Conservation (phyloP, 179 eudicot genomes). For the Heliamphora pulchella region DNA sequence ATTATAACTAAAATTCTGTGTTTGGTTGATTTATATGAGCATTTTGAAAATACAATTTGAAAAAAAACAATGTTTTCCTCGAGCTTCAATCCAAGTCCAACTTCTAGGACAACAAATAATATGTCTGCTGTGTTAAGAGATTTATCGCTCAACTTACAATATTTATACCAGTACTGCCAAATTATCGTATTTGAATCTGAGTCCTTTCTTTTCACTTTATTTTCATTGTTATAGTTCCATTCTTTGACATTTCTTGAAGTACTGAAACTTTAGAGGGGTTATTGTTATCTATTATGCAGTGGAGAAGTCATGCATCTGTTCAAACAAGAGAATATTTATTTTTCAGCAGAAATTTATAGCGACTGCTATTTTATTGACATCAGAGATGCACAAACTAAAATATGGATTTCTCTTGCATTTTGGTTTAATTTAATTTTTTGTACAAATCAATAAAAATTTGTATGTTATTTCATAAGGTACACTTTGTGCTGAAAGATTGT, state of each 20-base stretch:
- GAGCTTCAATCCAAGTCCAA: not conserved
- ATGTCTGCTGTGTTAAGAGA: not conserved
- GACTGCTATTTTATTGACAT: not conserved
- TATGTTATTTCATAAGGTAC: too few relatives aligned
- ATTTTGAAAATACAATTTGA: not conserved
- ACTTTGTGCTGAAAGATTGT: too few relatives aligned
- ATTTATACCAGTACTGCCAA: not conserved
- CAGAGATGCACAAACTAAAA: not conserved
- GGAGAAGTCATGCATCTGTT: not conserved
- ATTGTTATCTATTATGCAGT: not conserved
- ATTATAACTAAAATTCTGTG: not conserved
- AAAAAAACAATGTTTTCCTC: not conserved
- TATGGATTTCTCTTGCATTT: not conserved
- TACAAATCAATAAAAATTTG: not conserved
- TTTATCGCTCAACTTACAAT: too few relatives aligned
- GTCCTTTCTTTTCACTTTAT: not conserved
- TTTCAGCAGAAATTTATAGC: too few relatives aligned
- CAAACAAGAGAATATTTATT: not conserved
- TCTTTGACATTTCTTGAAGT: not conserved
- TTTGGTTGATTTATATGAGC: not conserved
- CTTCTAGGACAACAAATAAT: not conserved
- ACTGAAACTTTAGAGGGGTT: not conserved
- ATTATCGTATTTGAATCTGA: too few relatives aligned
- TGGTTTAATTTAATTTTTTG: not conserved
- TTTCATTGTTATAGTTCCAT: not conserved